phyloP scores from a whole-genome alignment of 2,329 filamentous ascomycete genomes.

The Teratosphaeria nubilosa region DNA sequence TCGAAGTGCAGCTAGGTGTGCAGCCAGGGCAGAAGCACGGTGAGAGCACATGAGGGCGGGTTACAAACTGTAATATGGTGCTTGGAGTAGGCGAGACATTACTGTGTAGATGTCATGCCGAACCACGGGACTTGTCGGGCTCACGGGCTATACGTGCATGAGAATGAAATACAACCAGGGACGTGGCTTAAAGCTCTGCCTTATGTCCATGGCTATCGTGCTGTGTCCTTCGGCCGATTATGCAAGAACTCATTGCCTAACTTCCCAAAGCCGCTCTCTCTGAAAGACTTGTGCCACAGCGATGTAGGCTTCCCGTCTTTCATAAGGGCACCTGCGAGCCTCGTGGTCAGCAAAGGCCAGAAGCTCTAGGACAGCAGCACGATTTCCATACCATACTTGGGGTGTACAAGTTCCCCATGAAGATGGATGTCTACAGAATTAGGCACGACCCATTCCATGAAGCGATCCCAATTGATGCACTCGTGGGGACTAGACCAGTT shows the following conservation, averaged over 20 bases:
- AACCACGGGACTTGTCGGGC: too few relatives aligned
- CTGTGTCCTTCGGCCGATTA: background rate
- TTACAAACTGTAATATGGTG: too few relatives aligned
- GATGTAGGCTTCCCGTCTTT: background rate
- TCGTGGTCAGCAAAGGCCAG: background rate
- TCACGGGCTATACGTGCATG: too few relatives aligned
- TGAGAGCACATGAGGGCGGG: too few relatives aligned
- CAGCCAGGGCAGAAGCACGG: too few relatives aligned
- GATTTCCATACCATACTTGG: background rate
- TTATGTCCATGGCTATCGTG: too few relatives aligned
- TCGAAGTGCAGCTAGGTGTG: too few relatives aligned
- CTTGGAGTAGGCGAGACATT: too few relatives aligned
- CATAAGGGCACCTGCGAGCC: background rate
- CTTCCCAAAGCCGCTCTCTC: background rate
- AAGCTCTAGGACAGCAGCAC: background rate
- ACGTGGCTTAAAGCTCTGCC: too few relatives aligned
- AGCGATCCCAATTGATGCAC: background rate
- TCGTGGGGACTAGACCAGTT: background rate
- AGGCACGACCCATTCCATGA: background rate
- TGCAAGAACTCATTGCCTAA: background rate
- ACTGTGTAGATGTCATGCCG: too few relatives aligned
- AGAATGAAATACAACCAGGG: too few relatives aligned
- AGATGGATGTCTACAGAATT: background rate
- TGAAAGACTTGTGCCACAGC: background rate
- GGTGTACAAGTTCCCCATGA: background rate